These are phyloP conservation scores for Scheffersomyces parashehatae DNA, from an alignment of 1,139 yeast species.

Conservation along the genomic window DNA sequence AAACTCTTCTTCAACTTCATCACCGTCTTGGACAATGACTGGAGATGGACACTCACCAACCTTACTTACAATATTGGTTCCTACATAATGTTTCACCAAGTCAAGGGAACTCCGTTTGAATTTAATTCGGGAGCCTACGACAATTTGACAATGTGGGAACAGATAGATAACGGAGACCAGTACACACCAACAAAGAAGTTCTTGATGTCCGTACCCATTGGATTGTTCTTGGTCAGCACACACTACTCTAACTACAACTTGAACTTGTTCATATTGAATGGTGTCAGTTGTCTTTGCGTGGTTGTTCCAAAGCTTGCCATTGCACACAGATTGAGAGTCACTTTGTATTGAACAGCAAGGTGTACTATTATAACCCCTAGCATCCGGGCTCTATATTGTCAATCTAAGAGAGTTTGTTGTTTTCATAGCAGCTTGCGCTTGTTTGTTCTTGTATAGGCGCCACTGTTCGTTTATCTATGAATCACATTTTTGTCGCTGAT, in stretches of 20 bases:
- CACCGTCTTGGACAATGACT: constrained; percentile 69
- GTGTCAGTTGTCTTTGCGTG: constrained; percentile 74
- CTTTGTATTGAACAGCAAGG: constrained; percentile 33
- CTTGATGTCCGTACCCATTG: constrained; percentile 86
- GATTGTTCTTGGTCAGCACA: constrained; percentile 80
- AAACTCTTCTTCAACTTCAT: constrained; percentile 77
- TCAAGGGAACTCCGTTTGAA: constrained; percentile 96
- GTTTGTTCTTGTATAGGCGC: too few species aligned
- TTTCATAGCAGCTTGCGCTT: too few species aligned
- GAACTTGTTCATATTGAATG: constrained; percentile 74
- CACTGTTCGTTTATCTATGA: too few species aligned
- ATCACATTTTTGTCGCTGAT: too few species aligned
- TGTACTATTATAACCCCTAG: too few species aligned
- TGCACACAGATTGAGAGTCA: constrained; percentile 74
- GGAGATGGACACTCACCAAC: constrained; percentile 94
- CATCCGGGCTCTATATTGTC: too few species aligned
- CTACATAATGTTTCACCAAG: constrained; percentile 93
- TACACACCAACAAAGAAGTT: constrained; percentile 96
- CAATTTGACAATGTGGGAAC: constrained; percentile 98
- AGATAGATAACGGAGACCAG: constrained; percentile 94
- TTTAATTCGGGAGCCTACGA: constrained; percentile 97
- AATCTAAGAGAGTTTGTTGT: too few species aligned
- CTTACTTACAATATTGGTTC: constrained; percentile 88
- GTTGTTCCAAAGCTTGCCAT: constrained; percentile 90
- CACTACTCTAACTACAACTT: constrained; percentile 89